These are phyloP conservation scores for Balamuthia mandrillaris DNA, from an alignment of 208 protist genomes.

Conservation along the genomic window DNA sequence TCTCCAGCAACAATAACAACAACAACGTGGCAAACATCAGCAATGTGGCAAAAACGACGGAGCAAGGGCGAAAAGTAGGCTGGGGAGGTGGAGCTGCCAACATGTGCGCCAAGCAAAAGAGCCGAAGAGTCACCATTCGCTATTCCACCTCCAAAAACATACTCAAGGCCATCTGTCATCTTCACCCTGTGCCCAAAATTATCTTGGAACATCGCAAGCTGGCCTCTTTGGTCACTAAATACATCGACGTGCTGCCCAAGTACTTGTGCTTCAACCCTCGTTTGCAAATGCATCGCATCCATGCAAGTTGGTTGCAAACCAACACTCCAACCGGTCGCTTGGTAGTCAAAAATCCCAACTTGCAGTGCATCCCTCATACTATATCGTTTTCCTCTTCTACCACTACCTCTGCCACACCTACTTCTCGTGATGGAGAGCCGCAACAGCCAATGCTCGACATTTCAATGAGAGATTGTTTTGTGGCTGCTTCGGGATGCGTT, in stretches of 20 bases:
- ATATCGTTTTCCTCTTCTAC: no score
- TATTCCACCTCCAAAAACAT: neutral
- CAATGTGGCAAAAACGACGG: neutral
- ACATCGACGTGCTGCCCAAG: slow-evolving; percentile 35
- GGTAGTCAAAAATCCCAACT: slow-evolving; percentile 14
- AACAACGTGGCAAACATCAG: no score
- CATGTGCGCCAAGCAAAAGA: neutral
- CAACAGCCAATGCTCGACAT: neutral
- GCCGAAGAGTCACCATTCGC: neutral
- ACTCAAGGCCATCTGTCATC: neutral
- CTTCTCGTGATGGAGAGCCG: neutral
- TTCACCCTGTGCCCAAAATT: neutral
- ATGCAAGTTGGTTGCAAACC: slow-evolving; percentile 14
- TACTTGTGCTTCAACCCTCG: neutral
- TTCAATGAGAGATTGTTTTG: neutral
- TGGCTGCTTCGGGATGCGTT: neutral
- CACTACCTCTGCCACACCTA: neutral
- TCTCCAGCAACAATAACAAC: no score
- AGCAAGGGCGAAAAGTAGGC: neutral
- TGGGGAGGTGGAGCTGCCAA: slow-evolving; percentile 2
- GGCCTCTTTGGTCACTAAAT: slow-evolving; percentile 1
- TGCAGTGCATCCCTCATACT: slow-evolving; percentile 23
- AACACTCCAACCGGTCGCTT: neutral
- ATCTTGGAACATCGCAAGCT: slow-evolving; percentile 30
- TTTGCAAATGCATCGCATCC: neutral